phyloP scores from a whole-genome alignment of 768 basidiomycete species.

The Panellus pusillus region DNA sequence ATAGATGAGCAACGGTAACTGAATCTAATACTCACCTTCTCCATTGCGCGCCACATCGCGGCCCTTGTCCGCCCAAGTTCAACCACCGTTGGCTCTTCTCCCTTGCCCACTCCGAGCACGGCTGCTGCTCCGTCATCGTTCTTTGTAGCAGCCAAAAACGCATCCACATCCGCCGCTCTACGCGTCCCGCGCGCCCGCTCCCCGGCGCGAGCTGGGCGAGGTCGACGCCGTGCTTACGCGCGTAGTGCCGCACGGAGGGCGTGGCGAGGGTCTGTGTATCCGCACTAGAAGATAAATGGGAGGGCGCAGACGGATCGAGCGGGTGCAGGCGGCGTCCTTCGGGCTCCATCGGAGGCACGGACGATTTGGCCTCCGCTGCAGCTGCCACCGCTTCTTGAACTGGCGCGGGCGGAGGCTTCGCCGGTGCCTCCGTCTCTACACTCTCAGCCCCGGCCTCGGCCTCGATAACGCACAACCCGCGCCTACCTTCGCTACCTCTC shows the following conservation, averaged over 20 bases:
- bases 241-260: slow-evolving; percentile 78
- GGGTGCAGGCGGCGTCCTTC: slow-evolving; percentile 14
- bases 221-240: slow-evolving; percentile 64
- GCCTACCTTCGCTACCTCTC: slow-evolving; percentile 84
- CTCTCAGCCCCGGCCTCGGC: slow-evolving; percentile 47
- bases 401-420: neutral
- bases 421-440: slow-evolving; percentile 37
- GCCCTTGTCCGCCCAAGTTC: slow-evolving; percentile 76
- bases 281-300: slow-evolving; percentile 13
- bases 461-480: slow-evolving; percentile 74
- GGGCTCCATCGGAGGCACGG: slow-evolving; percentile 6
- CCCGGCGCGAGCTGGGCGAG: slow-evolving; percentile 58
- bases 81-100: slow-evolving; percentile 52
- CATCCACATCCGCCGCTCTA: slow-evolving; percentile 77
- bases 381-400: slow-evolving; percentile 20
- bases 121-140: too few species aligned
- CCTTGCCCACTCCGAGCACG: neutral
- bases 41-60: slow-evolving; percentile 92
- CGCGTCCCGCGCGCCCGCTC: slow-evolving; percentile 71
- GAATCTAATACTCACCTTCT: slow-evolving; percentile 49
- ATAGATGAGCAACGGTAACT: too few species aligned
- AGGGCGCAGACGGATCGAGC: slow-evolving; percentile 39
- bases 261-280: slow-evolving; percentile 52
- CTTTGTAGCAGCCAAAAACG: slow-evolving; percentile 41
- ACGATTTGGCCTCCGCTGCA: neutral